Percentiles rank a stretch among this genome's conserved stretches.
Evolutionary conservation across 805 yeast species (phyloP).

Genomic region (Zygoascus flipseniorum): DNA sequence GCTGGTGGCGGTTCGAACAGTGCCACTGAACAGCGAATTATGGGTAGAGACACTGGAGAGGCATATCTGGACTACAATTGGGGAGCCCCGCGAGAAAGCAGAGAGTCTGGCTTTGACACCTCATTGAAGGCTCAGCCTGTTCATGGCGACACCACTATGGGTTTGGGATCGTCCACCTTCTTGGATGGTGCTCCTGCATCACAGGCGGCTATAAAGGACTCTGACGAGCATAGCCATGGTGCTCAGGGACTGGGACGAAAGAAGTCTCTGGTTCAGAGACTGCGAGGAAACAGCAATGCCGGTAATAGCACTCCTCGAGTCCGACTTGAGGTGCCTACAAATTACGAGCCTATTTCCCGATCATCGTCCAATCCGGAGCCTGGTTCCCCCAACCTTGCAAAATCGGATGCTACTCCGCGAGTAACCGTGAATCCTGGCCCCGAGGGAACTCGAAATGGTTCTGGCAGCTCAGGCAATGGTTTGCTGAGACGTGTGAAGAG

Average conservation of each 20-base stretch:
- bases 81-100: not conserved
- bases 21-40: conserved; percentile 57
- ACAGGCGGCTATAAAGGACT: conserved; percentile 30
- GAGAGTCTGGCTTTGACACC: conserved; percentile 46
- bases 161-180: conserved; percentile 87
- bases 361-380: conserved; percentile 15
- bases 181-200: conserved; percentile 94
- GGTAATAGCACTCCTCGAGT: conserved; percentile 8
- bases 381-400: not conserved
- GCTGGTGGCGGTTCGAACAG: conserved; percentile 51
- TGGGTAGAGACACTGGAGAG: conserved; percentile 57
- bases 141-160: conserved; percentile 81
- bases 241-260: conserved; percentile 60
- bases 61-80: conserved; percentile 32
- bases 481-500: conserved; percentile 81
- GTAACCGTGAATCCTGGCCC: not conserved
- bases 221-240: conserved; percentile 14
- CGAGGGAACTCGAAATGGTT: not conserved
- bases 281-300: conserved; percentile 31
- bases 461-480: conserved; percentile 31
- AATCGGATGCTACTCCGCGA: conserved; percentile 2
- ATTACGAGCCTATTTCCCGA: conserved; percentile 9
- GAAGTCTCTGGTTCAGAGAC: conserved; percentile 70
- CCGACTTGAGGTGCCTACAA: conserved; percentile 2
- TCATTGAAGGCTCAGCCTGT: conserved; percentile 58